Percentiles rank a stretch among this genome's conserved stretches.
These are phyloP conservation scores for Microsporum canis DNA, from an alignment of 2,329 filamentous ascomycete species.

Conservation along the genomic window DNA sequence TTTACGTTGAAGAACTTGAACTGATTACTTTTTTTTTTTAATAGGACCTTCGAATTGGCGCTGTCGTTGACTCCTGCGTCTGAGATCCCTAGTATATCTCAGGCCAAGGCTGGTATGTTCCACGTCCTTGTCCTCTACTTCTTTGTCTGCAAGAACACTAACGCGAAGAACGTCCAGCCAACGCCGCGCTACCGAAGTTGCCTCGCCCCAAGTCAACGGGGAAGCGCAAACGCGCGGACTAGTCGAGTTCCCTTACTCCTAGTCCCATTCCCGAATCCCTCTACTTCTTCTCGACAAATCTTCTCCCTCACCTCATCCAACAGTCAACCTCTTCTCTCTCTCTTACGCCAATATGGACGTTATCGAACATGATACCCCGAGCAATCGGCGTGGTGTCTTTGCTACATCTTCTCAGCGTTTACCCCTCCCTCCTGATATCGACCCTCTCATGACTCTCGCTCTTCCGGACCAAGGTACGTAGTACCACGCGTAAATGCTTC, in stretches of 20 bases:
- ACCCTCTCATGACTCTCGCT: slow-evolving; percentile 3
- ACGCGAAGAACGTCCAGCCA: not conserved
- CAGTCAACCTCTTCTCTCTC: not conserved
- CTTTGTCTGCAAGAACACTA: not conserved
- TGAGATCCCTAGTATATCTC: not conserved
- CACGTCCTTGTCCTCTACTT: not conserved
- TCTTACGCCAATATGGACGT: slow-evolving; percentile 5
- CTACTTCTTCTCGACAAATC: not conserved
- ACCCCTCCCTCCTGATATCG: not conserved
- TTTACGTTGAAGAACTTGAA: not conserved
- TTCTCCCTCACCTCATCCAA: not conserved
- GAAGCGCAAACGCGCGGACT: not conserved
- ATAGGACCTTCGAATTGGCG: not conserved
- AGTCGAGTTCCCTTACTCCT: not conserved
- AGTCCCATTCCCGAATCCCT: not conserved
- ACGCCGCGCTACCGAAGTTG: not conserved
- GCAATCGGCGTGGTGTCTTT: slow-evolving; percentile 28
- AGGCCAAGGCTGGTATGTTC: not conserved
- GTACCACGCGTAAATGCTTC: not conserved
- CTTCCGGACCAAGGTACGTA: slow-evolving; percentile 6
- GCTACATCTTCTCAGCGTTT: slow-evolving; percentile 3
- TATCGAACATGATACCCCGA: slow-evolving; percentile 31
- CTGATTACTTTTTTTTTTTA: not conserved
- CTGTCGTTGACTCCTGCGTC: not conserved
- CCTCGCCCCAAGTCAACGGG: not conserved